A percentile compares a stretch with the other conserved stretches of the same genome.
phyloP scores from a whole-genome alignment of 2,329 filamentous ascomycete genomes.

The Fusarium chlamydosporum region DNA sequence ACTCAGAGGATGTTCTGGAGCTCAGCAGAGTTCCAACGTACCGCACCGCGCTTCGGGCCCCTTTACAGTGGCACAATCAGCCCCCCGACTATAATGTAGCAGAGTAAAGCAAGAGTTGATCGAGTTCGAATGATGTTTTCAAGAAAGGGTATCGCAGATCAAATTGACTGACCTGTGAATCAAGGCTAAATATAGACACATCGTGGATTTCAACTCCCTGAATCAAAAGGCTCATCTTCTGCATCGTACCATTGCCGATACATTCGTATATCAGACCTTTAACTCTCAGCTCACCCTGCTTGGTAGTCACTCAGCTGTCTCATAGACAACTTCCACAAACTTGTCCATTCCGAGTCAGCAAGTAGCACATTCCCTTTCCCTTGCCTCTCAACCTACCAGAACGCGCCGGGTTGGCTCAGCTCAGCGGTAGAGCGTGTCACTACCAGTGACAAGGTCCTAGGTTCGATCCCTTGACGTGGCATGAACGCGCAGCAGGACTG shows the following conservation, averaged over 20 bases:
- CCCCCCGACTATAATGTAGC: conserved; percentile 77
- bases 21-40: conserved; percentile 83
- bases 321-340: background rate
- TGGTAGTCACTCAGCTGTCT: background rate
- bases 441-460: conserved; percentile 17
- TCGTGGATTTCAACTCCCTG: no score
- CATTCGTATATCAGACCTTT: no score
- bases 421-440: conserved; percentile 22
- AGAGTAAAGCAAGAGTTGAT: background rate
- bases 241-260: no score
- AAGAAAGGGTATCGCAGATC: background rate
- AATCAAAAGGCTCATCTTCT: no score
- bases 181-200: background rate
- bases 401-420: conserved; percentile 13
- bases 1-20: conserved; percentile 72
- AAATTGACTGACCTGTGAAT: no score
- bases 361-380: background rate
- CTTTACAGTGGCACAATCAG: conserved; percentile 66
- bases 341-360: no score
- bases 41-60: conserved; percentile 76
- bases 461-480: conserved; percentile 17
- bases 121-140: no score
- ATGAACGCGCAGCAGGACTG: background rate
- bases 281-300: no score
- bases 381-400: background rate